Conservation (phyloP, 169 alveolate genomes). For the Babesia ovis region DNA sequence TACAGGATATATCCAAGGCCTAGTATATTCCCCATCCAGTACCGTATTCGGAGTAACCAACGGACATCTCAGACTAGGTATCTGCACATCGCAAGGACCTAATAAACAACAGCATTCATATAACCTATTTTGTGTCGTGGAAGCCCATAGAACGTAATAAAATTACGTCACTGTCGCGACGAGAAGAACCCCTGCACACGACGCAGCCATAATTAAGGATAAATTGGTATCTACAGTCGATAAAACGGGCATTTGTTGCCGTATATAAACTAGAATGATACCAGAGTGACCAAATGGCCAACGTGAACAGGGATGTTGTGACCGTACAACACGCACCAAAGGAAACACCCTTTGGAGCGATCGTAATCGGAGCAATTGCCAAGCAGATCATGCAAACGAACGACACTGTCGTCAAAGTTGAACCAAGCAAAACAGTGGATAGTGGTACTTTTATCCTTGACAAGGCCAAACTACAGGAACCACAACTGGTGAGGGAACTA, state of each 20-base stretch:
- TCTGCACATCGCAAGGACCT: not conserved
- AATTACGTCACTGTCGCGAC: not conserved
- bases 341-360: constrained; percentile 63
- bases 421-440: constrained; percentile 30
- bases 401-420: constrained; percentile 10
- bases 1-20: too few species aligned
- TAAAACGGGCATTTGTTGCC: not conserved
- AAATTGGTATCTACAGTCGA: not conserved
- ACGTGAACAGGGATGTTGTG: constrained; percentile 1
- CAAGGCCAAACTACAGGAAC: constrained; percentile 21
- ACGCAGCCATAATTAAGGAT: not conserved
- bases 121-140: not conserved
- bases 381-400: constrained; percentile 15
- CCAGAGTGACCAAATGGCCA: constrained; percentile 22
- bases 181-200: not conserved
- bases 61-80: not conserved
- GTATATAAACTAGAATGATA: not conserved
- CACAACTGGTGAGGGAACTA: constrained; percentile 42
- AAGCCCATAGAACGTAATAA: not conserved
- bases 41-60: not conserved
- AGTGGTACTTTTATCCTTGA: constrained; percentile 30
- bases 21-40: not conserved
- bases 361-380: constrained; percentile 44
- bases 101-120: not conserved
- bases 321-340: constrained; percentile 50